These are phyloP conservation scores for Chrysosporium keratinophilum DNA, from an alignment of 2,329 filamentous ascomycete species.

Conservation along the genomic window DNA sequence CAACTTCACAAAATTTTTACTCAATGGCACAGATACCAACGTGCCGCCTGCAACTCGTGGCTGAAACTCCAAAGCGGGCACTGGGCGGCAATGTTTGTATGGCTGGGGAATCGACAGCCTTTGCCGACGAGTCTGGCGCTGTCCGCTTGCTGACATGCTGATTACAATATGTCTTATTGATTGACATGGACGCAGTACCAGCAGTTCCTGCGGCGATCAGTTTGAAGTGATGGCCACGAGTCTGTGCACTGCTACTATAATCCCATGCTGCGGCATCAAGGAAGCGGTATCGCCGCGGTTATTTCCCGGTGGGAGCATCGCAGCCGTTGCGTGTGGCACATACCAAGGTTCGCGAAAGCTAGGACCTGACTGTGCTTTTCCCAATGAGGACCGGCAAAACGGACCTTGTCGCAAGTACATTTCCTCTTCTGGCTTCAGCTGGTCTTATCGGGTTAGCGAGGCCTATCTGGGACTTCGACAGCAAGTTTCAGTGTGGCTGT, in stretches of 20 bases:
- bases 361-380: neutral
- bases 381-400: conserved; percentile 3
- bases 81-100: neutral
- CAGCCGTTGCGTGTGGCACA: neutral
- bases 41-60: neutral
- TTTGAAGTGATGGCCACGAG: neutral
- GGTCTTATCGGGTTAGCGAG: conserved; percentile 4
- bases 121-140: neutral
- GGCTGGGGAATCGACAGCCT: neutral
- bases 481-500: conserved; percentile 8
- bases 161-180: neutral
- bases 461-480: neutral
- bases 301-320: neutral
- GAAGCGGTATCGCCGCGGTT: neutral
- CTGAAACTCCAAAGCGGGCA: conserved; percentile 3
- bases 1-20: conserved; percentile 6
- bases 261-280: neutral
- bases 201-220: neutral
- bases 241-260: neutral
- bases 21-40: neutral
- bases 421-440: conserved; percentile 2
- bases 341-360: neutral
- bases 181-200: neutral
- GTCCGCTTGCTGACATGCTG: neutral
- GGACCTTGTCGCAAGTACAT: conserved; percentile 1